Conservation (phyloP, 1,284 basidiomycete genomes). For the Cutaneotrichosporon sp. region DNA sequence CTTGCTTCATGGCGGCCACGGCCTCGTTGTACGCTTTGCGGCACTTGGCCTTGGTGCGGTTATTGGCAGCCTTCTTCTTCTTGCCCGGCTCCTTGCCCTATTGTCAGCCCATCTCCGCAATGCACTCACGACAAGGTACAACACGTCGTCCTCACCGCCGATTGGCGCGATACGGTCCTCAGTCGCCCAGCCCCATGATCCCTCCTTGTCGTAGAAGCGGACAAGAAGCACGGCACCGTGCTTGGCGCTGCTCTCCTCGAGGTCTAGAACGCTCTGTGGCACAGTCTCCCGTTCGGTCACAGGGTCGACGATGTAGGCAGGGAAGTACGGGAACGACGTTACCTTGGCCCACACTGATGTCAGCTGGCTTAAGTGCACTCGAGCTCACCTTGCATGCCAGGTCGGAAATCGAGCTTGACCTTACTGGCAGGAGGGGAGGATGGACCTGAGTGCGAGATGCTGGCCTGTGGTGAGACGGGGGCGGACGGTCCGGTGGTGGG, state of each 20-base stretch:
- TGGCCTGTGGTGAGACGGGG: background rate
- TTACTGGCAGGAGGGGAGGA: background rate
- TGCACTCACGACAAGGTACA: slow-evolving; percentile 31
- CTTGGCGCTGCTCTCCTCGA: slow-evolving; percentile 47
- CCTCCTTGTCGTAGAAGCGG: slow-evolving; percentile 65
- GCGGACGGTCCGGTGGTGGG: background rate
- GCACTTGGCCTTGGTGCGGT: slow-evolving; percentile 16
- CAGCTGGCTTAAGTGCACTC: slow-evolving; percentile 6
- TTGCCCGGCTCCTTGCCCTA: slow-evolving; percentile 36
- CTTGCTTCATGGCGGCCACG: slow-evolving; percentile 1
- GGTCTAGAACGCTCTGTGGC: slow-evolving; percentile 56
- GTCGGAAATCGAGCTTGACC: slow-evolving; percentile 25
- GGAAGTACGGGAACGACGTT: slow-evolving; percentile 51
- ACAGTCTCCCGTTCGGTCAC: slow-evolving; percentile 57
- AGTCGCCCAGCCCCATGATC: slow-evolving; percentile 63
- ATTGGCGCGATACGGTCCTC: slow-evolving; percentile 59
- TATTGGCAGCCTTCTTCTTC: slow-evolving; percentile 29
- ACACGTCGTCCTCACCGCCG: slow-evolving; percentile 58
- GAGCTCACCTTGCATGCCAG: slow-evolving; percentile 45
- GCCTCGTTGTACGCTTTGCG: slow-evolving; percentile 26
- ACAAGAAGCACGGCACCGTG: slow-evolving; percentile 56
- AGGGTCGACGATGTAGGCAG: slow-evolving; percentile 51
- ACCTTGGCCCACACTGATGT: slow-evolving; percentile 50
- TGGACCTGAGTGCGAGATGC: background rate
- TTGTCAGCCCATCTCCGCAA: slow-evolving; percentile 6